These are phyloP conservation scores for Cymbomonas tetramitiformis DNA, from an alignment of 139 green algal species.

Conservation along the genomic window DNA sequence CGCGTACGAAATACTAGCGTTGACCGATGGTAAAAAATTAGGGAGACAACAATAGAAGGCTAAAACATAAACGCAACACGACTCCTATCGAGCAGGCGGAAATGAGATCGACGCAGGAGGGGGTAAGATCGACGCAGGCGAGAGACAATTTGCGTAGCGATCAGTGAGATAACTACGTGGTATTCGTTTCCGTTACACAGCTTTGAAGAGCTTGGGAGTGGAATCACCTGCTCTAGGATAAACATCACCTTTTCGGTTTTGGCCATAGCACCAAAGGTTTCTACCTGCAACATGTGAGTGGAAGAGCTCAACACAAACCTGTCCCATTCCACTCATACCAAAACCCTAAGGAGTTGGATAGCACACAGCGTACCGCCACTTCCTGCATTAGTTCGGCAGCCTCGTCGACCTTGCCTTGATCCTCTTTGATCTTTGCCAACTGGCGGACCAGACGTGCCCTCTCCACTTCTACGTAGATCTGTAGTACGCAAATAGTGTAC, in stretches of 20 bases:
- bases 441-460: conserved; percentile 69
- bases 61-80: too few species aligned
- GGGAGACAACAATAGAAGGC: too few species aligned
- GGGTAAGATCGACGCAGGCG: too few species aligned
- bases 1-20: too few species aligned
- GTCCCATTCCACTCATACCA: background rate
- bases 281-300: conserved; percentile 39
- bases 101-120: too few species aligned
- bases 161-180: too few species aligned
- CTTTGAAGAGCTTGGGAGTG: background rate
- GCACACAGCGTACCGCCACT: conserved; percentile 63
- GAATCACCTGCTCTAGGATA: conserved; percentile 95
- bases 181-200: too few species aligned
- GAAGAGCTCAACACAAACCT: too few species aligned
- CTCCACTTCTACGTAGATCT: conserved; percentile 99
- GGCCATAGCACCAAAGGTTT: conserved; percentile 95
- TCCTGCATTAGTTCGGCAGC: conserved; percentile 90
- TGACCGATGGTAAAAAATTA: too few species aligned
- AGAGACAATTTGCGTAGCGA: too few species aligned
- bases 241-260: conserved; percentile 96
- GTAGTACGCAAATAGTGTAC: conserved; percentile 5
- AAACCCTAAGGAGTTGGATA: background rate
- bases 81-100: too few species aligned
- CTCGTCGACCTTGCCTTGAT: conserved; percentile 75
- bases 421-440: conserved; percentile 76